Evolutionary conservation across 305 asterid species (phyloP), one percentile per base, ranked within the genome.

Genomic region (Andrographis paniculata): DNA sequence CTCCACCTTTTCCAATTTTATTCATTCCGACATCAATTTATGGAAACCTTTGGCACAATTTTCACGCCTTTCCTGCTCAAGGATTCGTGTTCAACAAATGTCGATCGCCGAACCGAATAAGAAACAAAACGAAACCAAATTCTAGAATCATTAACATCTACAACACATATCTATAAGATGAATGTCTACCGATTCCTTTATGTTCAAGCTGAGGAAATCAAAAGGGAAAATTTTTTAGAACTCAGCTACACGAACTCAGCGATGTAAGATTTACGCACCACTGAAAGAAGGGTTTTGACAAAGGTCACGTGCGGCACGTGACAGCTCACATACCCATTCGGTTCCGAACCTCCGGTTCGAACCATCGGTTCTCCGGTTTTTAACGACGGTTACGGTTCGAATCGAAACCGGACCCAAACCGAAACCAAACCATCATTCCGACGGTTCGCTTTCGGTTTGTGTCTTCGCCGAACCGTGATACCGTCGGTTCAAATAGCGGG

Each of bases 1-100:
- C 36, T 53, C 77, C 71, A 53, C 54, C 54, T 70, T 78, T 61
- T 57, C 45, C 58, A 37, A 70, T 42, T 51, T 31, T 61, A 53
- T 77, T 60, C 77, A 73, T 70, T 42, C 60, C 20, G 20, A 20
- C 5, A 1, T 40, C 15, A 10, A 35, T 15, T 1, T 30, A 6
- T 22, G 11, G 9, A 33, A 28, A 4, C 18, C 23, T 16, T 9
- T 28, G 14, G 22, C 14, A 14, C 12, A 20, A 6, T 20, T 1
- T 11, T 16, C 5, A 10, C 16, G 28, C 44, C 20, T 38, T 31
- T 33, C 19, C 19, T 1, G 37, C 11, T 31, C 37, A 13, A 24
- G 8, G 30, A 24, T 8, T 24, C 8, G 30, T 24, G 8, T 49
- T 8, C 31, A 35, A 2, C 37, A 31, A 11, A 31, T 11, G 37